A percentile compares a stretch with the other conserved stretches of the same genome.
These are phyloP conservation scores for Coemansia aciculifera DNA, from an alignment of 192 early-diverging fungal species.

Conservation along the genomic window DNA sequence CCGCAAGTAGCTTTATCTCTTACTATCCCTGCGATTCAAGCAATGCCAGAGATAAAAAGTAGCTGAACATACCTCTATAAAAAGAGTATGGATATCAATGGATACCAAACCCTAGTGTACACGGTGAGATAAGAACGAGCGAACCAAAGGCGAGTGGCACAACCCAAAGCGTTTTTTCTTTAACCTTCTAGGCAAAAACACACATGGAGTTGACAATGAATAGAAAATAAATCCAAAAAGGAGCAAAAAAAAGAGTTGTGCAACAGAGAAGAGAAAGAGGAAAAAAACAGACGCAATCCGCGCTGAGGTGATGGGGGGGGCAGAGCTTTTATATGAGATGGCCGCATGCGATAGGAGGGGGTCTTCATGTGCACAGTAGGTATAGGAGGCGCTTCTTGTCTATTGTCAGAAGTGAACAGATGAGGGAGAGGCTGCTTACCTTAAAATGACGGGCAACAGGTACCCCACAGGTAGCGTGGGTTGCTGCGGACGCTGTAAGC, in stretches of 20 bases:
- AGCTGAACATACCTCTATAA: not conserved
- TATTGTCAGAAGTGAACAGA: not conserved
- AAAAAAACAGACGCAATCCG: not conserved
- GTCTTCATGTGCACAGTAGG: not conserved
- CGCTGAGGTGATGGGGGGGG: not conserved
- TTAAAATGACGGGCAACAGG: not conserved
- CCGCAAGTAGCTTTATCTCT: not conserved
- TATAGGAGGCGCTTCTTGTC: not conserved
- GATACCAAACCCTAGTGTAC: not conserved
- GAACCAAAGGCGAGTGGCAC: not conserved
- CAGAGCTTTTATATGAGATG: not conserved
- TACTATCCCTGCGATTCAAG: not conserved
- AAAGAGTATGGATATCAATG: not conserved
- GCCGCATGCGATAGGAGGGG: not conserved
- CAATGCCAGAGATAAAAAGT: not conserved
- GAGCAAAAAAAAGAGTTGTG: not conserved
- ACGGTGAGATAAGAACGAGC: slow-evolving; percentile 2
- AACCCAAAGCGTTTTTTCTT: slow-evolving; percentile 2
- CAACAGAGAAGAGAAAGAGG: not conserved
- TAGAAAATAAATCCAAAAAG: not conserved
- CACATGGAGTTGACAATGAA: not conserved
- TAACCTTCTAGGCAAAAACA: not conserved
- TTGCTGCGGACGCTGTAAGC: slow-evolving; percentile 1
- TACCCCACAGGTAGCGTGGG: slow-evolving; percentile 1
- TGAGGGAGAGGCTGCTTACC: slow-evolving; percentile 1